Evolutionary conservation across 2,329 filamentous ascomycete species (phyloP), one percentile per base, ranked within the genome.

Genomic region (Apiospora aurea): DNA sequence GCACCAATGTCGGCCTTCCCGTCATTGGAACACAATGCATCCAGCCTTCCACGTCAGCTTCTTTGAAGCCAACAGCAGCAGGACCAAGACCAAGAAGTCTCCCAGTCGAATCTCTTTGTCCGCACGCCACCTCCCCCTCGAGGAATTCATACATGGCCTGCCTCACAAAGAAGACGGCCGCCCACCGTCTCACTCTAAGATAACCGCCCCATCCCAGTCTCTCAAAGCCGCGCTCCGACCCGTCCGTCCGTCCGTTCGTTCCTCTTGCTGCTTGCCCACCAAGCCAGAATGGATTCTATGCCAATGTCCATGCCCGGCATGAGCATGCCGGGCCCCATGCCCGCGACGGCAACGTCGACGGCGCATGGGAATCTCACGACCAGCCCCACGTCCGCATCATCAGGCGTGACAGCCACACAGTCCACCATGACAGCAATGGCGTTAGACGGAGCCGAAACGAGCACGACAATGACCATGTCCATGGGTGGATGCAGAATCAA

Each of bases 291-390:
- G 53, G 51, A 72, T 4, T 70, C 57, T 18, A 70, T 69, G 51
- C 29, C 67, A 29, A 68, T 68, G 49, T 61, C 66, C 66, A 71
- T 71, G 70, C 38, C 70, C 1, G 70, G 66, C 49, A 71, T 71
- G 71, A 53, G 16, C 44, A 70, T 72, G 71, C 29, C 67, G 21
- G 71, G 69, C 29, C 51, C 57, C 53, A 70, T 47, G 43, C 34
- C 67, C 34, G 14, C 26, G 5, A 44, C 66, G 26, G 14, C 43
- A 18, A 69, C 67, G 38, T 68, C 68, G 7, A 70, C 71, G 16
- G 21, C 68, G 11, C 67, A 53, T 26, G 38, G 57, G 49, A 72
- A 61, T 18, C 26, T 13, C 7, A n/a, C 68, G 0, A 67, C 44
- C 14, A 24, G 41, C 16, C 64, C 43, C 24, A 41, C 47, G 1